Evolutionary conservation across 768 basidiomycete species (phyloP), one percentile per base, ranked within the genome.

Genomic region (Termitomyces sp.): DNA sequence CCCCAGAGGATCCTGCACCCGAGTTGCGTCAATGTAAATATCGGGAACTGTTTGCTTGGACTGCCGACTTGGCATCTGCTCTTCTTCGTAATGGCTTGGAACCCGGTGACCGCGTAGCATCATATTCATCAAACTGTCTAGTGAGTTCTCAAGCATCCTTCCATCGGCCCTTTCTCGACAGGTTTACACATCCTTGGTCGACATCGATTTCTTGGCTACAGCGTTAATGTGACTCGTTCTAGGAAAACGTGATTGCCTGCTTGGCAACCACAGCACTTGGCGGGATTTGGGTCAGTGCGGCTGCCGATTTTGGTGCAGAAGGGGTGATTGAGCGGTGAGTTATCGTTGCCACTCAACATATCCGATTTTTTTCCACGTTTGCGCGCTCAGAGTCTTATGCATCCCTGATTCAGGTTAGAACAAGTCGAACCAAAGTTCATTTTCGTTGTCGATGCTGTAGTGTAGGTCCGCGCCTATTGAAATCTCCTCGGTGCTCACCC

Each of bases 211-310:
- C 59, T 58, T 58, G 55, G 51, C 55, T 24, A 41, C 22, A 37
- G 10, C 22, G 26, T 28, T 26, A 40, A 26, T 2, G 21, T 2
- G 14, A 30, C 41, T n/a, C 1, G 35, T 42, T 26, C 5, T 49
- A 88, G 86, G 87, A 88, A 71, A 87, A 83, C 60, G 79, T 86
- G 6, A 82, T 75, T 17, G 81, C 82, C 1, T 85, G 81, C 66
- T 78, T 89, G 26, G 87, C 87, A 7, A 76, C 85, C 17, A 72
- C 84, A 38, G 87, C 88, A 21, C 71, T 90, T 49, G 89, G 84
- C 45, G 88, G 77, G n/a, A 87, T 92, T 42, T 93, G 88, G 86
- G 88, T 89, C 43, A 84, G 83, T 63, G 88, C 87, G 14, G 87
- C 89, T 17, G 83, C 88, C 15, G 90, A 92, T 68, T 91, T 92